phyloP scores from a whole-genome alignment of 129 eudicot genomes.

The Tanacetum coccineum region DNA sequence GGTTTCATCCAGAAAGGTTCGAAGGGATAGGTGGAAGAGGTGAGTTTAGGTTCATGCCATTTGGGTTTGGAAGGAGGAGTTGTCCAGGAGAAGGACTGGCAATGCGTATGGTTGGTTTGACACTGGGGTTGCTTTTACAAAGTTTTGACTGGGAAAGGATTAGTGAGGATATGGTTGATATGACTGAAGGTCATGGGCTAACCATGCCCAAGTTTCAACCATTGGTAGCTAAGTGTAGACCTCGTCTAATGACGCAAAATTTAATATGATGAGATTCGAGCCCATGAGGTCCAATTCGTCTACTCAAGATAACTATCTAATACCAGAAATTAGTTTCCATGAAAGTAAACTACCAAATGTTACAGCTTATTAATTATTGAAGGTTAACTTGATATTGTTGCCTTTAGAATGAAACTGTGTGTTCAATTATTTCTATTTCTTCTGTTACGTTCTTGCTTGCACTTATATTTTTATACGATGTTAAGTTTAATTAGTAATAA shows the following conservation, averaged over 20 bases:
- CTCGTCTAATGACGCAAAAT: conserved; percentile 21
- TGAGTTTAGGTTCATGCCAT: conserved; percentile 12
- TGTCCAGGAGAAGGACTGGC: conserved; percentile 28
- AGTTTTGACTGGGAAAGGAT: conserved; percentile 65
- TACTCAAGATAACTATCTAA: background rate
- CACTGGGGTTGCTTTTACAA: conserved; percentile 51
- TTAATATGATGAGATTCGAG: background rate
- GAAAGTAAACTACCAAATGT: too few species aligned
- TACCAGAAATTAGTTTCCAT: background rate
- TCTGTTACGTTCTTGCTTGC: too few species aligned
- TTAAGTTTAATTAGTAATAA: too few species aligned
- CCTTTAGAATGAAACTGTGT: too few species aligned
- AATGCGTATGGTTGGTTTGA: conserved; percentile 20
- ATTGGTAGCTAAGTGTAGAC: conserved; percentile 36
- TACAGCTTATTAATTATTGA: too few species aligned
- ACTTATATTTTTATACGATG: too few species aligned
- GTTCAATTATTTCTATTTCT: too few species aligned
- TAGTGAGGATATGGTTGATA: conserved; percentile 40
- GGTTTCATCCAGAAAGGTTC: conserved; percentile 34
- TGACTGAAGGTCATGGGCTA: conserved; percentile 36
- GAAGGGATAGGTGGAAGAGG: conserved; percentile 1
- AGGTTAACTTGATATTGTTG: too few species aligned
- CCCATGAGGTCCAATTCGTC: background rate
- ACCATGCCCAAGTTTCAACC: conserved; percentile 39
- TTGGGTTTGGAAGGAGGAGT: conserved; percentile 24